These are phyloP conservation scores for Stephania cephalantha DNA, from an alignment of 164 flowering plant genomes.

Conservation along the genomic window DNA sequence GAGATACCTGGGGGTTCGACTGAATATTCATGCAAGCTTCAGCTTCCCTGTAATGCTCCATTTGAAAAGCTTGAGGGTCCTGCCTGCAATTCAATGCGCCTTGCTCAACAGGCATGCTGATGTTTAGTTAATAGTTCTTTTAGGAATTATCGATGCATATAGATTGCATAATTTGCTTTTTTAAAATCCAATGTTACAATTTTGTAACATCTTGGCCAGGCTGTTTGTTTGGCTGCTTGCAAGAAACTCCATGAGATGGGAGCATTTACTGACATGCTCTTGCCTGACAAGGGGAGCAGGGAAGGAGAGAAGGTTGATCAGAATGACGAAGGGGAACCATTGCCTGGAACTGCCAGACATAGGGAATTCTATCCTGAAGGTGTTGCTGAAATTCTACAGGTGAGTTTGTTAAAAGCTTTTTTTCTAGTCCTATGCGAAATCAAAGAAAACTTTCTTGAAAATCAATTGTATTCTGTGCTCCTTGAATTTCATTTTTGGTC, in stretches of 20 bases:
- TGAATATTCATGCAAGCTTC: slow-evolving; percentile 95
- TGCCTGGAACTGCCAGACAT: slow-evolving; percentile 96
- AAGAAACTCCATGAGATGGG: slow-evolving; percentile 99
- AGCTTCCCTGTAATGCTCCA: slow-evolving; percentile 99
- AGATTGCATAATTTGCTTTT: neutral
- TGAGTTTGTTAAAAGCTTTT: slow-evolving; percentile 28
- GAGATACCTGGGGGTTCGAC: slow-evolving; percentile 76
- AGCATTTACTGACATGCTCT: slow-evolving; percentile 97
- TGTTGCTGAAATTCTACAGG: slow-evolving; percentile 80
- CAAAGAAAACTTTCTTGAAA: neutral
- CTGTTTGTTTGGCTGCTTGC: slow-evolving; percentile 98
- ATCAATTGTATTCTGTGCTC: no score
- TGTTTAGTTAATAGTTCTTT: slow-evolving; percentile 4
- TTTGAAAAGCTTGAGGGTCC: slow-evolving; percentile 98
- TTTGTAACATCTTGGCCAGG: slow-evolving; percentile 36
- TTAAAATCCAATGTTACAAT: neutral
- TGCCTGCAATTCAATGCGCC: slow-evolving; percentile 85
- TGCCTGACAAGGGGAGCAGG: slow-evolving; percentile 96
- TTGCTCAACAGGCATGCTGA: slow-evolving; percentile 81
- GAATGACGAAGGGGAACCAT: slow-evolving; percentile 81
- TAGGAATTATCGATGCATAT: neutral
- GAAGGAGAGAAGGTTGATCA: slow-evolving; percentile 63
- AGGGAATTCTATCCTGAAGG: slow-evolving; percentile 99
- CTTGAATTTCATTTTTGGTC: no score
- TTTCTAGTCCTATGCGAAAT: neutral